Conservation (phyloP, 1,139 yeast species). For the Candida glucosophila region DNA sequence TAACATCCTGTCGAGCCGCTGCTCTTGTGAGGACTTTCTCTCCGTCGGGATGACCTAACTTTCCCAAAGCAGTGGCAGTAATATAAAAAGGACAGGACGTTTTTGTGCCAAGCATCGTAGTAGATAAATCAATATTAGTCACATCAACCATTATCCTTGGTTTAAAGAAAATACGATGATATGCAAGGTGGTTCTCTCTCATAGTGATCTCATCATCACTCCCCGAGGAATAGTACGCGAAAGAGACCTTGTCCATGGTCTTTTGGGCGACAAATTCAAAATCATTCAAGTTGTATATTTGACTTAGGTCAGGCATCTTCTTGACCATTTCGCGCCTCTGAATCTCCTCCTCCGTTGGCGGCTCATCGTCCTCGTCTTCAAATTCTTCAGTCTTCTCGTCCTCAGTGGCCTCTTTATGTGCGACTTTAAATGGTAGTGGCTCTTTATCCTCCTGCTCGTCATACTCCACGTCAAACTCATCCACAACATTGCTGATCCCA, state of each 20-base stretch:
- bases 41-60: conserved; percentile 71
- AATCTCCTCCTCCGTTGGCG: conserved; percentile 23
- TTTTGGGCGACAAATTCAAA: conserved; percentile 81
- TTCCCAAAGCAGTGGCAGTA: conserved; percentile 76
- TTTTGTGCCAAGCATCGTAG: conserved; percentile 33
- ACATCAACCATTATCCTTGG: conserved; percentile 79
- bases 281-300: conserved; percentile 64
- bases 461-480: conserved; percentile 39
- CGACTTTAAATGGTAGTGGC: conserved; percentile 12
- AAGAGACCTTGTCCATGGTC: conserved; percentile 61
- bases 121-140: conserved; percentile 25
- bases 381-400: conserved; percentile 15
- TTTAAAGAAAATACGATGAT: conserved; percentile 76
- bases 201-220: conserved; percentile 87
- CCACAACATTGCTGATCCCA: too few relatives aligned
- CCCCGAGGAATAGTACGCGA: conserved; percentile 91
- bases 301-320: conserved; percentile 54
- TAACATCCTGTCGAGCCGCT: conserved; percentile 55
- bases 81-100: conserved; percentile 56
- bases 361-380: conserved; percentile 24
- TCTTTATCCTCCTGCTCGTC: conserved; percentile 33
- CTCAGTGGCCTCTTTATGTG: conserved; percentile 2
- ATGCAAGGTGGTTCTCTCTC: conserved; percentile 84
- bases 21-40: conserved; percentile 71
- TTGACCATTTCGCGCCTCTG: conserved; percentile 16